phyloP scores from a whole-genome alignment of 2,329 filamentous ascomycete genomes.

The Acarospora socialis region DNA sequence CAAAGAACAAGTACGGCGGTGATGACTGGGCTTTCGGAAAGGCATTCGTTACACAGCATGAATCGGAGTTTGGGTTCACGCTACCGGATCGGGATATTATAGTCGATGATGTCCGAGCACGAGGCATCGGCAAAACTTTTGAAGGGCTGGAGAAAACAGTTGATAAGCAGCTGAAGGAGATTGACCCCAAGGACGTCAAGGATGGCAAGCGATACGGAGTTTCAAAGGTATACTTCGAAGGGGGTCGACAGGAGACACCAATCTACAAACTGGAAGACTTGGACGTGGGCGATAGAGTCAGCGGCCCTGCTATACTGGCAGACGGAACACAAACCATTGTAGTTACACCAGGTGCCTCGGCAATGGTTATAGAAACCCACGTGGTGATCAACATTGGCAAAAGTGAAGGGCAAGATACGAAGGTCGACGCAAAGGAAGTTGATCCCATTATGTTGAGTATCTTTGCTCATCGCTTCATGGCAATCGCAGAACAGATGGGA shows the following conservation, averaged over 20 bases:
- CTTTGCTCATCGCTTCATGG: constrained; percentile 73
- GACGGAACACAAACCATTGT: constrained; percentile 72
- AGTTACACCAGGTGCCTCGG: constrained; percentile 62
- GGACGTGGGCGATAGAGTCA: constrained; percentile 54
- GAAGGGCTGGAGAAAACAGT: constrained; percentile 66
- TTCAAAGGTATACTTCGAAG: constrained; percentile 70
- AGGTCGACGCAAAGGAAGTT: constrained; percentile 41
- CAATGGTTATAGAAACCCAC: constrained; percentile 69
- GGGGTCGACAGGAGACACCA: constrained; percentile 60
- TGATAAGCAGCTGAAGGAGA: constrained; percentile 63
- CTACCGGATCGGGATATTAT: constrained; percentile 75
- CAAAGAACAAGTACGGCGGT: constrained; percentile 42
- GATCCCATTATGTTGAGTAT: constrained; percentile 67
- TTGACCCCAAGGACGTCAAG: constrained; percentile 45
- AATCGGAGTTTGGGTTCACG: constrained; percentile 87
- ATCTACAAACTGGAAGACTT: constrained; percentile 72
- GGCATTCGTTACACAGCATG: constrained; percentile 75
- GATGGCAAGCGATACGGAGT: constrained; percentile 51
- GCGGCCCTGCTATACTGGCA: constrained; percentile 72
- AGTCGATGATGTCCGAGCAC: constrained; percentile 74
- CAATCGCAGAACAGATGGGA: constrained; percentile 75
- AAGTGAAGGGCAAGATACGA: constrained; percentile 33
- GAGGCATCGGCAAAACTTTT: constrained; percentile 82
- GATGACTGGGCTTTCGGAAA: constrained; percentile 70
- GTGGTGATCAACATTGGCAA: constrained; percentile 74